Conservation (phyloP, 495 filamentous ascomycete genomes). For the Tuber melanosporum region DNA sequence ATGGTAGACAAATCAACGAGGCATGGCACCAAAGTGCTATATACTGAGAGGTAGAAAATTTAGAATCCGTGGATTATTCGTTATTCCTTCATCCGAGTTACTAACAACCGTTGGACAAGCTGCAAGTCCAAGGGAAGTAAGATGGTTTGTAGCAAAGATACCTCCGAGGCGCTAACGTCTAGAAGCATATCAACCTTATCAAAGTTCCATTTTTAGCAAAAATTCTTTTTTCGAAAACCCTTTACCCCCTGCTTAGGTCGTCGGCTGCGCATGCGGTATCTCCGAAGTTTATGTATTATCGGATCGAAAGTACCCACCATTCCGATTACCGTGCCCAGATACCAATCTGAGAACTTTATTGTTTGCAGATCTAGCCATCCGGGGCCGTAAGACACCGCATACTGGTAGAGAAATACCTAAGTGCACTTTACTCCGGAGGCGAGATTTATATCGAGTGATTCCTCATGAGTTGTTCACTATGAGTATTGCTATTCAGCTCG, state of each 20-base stretch:
- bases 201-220: neutral
- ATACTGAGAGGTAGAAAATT: neutral
- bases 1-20: neutral
- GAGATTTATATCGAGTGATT: neutral
- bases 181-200: neutral
- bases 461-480: neutral
- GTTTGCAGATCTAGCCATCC: neutral
- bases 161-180: neutral
- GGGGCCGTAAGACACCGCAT: neutral
- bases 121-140: neutral
- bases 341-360: neutral
- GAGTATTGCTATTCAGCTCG: neutral
- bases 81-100: neutral
- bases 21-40: neutral
- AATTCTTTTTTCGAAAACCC: neutral
- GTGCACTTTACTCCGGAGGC: neutral
- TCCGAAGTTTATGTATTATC: neutral
- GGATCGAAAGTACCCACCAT: neutral
- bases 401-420: neutral
- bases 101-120: neutral
- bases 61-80: neutral
- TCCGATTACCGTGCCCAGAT: neutral
- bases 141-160: neutral
- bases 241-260: neutral
- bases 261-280: neutral